phyloP scores from a whole-genome alignment of 129 eudicot genomes.

The Silybum marianum region DNA sequence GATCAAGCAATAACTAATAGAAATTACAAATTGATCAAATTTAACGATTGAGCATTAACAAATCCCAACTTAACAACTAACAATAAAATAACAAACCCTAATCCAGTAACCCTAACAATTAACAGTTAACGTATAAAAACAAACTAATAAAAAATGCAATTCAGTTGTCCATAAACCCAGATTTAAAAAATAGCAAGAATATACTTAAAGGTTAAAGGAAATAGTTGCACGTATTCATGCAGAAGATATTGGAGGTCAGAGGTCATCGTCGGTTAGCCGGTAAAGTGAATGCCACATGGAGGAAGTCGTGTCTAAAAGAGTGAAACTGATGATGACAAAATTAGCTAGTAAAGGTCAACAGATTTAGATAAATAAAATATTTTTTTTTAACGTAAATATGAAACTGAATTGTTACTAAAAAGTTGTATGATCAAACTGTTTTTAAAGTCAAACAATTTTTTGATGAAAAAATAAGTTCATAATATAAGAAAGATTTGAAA shows the following conservation, averaged over 20 bases:
- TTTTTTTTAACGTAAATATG: background rate
- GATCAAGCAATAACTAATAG: background rate
- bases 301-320: no score
- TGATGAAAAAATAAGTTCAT: background rate
- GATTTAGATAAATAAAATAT: no score
- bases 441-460: background rate
- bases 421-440: background rate
- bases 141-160: no score
- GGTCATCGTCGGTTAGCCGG: background rate
- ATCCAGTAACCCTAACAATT: no score
- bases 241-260: background rate
- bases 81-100: background rate
- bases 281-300: background rate
- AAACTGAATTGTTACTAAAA: background rate
- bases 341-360: no score
- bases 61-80: no score
- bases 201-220: background rate
- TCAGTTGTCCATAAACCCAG: background rate
- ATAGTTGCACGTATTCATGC: background rate
- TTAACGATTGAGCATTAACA: no score
- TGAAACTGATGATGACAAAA: no score
- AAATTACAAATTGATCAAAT: no score
- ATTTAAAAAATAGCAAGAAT: no score
- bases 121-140: no score
- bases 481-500: background rate